Evolutionary conservation across 192 early-diverging fungal genomes (phyloP).

Genomic region (Backusella parvicylindrica): DNA sequence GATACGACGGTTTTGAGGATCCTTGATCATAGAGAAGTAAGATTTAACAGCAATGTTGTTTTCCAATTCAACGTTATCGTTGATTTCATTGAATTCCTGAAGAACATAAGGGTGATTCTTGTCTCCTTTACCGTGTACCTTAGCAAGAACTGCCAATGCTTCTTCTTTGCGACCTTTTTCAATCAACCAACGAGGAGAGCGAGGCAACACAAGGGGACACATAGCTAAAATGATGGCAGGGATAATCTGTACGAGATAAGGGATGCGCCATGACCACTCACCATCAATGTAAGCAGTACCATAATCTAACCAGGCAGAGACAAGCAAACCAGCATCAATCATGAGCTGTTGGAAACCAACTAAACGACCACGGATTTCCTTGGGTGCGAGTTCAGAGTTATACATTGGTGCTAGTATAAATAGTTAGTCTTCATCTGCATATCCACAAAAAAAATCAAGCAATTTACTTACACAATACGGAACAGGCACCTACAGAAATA

Average conservation of each 20-base stretch:
- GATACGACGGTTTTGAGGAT: slow-evolving; percentile 46
- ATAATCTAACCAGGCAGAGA: slow-evolving; percentile 28
- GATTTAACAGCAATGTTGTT: slow-evolving; percentile 52
- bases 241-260: slow-evolving; percentile 75
- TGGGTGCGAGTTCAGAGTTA: slow-evolving; percentile 75
- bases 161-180: slow-evolving; percentile 61
- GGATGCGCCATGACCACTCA: slow-evolving; percentile 64
- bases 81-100: slow-evolving; percentile 65
- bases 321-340: slow-evolving; percentile 57
- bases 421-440: no score
- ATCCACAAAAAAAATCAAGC: neutral
- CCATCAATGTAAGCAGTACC: slow-evolving; percentile 9
- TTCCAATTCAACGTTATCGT: slow-evolving; percentile 61
- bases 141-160: slow-evolving; percentile 36
- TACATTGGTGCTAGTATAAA: slow-evolving; percentile 22
- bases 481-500: slow-evolving; percentile 45
- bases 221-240: slow-evolving; percentile 70
- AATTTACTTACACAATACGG: slow-evolving; percentile 15
- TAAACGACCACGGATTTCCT: slow-evolving; percentile 77
- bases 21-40: slow-evolving; percentile 49
- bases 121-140: slow-evolving; percentile 16
- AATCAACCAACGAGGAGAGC: slow-evolving; percentile 81
- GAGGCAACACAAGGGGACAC: slow-evolving; percentile 71
- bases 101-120: slow-evolving; percentile 37
- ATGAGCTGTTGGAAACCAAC: slow-evolving; percentile 81